Percentiles rank a stretch among this genome's conserved stretches.
phyloP scores from a whole-genome alignment of 2,329 filamentous ascomycete genomes.

The Scleromitrula shiraiana region DNA sequence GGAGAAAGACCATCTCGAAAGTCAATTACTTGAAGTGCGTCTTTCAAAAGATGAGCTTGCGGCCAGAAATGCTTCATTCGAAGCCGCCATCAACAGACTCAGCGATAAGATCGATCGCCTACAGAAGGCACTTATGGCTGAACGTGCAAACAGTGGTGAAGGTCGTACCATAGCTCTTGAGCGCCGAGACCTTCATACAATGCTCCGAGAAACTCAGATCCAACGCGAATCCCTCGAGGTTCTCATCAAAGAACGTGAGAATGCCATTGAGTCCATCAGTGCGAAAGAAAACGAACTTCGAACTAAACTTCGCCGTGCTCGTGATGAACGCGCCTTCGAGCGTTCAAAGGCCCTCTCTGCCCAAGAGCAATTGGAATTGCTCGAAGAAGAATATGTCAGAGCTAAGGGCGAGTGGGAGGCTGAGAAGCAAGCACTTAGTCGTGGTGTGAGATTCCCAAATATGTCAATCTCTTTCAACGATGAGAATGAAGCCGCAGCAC shows the following conservation, averaged over 20 bases:
- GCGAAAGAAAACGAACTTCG: conserved; percentile 52
- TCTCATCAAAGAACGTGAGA: conserved; percentile 61
- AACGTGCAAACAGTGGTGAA: conserved; percentile 46
- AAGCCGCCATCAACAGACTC: conserved; percentile 39
- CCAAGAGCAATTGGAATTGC: conserved; percentile 19
- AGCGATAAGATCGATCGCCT: conserved; percentile 40
- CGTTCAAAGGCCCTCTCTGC: conserved; percentile 17
- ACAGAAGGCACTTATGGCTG: conserved; percentile 42
- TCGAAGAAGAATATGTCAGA: conserved; percentile 34
- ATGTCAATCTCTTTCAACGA: conserved; percentile 32
- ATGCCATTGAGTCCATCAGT: conserved; percentile 50
- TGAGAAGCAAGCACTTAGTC: conserved; percentile 35
- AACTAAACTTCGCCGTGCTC: conserved; percentile 60
- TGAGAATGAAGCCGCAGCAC: conserved; percentile 32
- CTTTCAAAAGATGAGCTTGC: conserved; percentile 36
- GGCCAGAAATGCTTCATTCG: conserved; percentile 33
- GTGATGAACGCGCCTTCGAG: conserved; percentile 51
- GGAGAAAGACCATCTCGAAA: conserved; percentile 29
- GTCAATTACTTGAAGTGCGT: conserved; percentile 39
- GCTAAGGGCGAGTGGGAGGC: conserved; percentile 37
- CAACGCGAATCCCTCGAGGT: conserved; percentile 64
- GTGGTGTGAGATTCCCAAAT: conserved; percentile 33
- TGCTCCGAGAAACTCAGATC: conserved; percentile 54
- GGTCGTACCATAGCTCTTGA: conserved; percentile 52
- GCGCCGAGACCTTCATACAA: conserved; percentile 50